Evolutionary conservation across 768 basidiomycete species (phyloP).

Genomic region (Leccinum rimulosum): DNA sequence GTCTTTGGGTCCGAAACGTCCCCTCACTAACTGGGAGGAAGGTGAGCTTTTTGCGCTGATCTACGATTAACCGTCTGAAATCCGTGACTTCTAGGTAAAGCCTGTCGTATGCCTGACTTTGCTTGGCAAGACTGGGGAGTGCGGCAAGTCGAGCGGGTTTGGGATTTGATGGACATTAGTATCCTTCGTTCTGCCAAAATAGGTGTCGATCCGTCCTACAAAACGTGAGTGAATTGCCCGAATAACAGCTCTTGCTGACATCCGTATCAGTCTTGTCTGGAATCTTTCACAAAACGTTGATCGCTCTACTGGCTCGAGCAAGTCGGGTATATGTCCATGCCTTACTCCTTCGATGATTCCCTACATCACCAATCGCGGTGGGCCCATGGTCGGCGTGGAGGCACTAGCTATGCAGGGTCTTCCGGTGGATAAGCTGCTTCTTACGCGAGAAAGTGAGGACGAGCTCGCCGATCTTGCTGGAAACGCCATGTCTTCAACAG

Average conservation of each 20-base stretch:
- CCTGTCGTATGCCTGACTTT: constrained; percentile 82
- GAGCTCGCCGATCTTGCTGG: constrained; percentile 93
- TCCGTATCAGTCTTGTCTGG: constrained; percentile 71
- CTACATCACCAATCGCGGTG: constrained; percentile 92
- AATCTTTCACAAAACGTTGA: constrained; percentile 97
- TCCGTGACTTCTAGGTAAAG: constrained; percentile 51
- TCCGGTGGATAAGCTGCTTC: constrained; percentile 85
- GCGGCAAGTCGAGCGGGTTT: constrained; percentile 91
- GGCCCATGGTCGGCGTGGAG: constrained; percentile 92
- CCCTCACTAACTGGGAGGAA: constrained; percentile 92
- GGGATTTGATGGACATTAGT: constrained; percentile 94
- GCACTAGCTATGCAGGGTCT: constrained; percentile 93
- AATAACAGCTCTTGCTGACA: constrained; percentile 1
- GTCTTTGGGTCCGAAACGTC: constrained; percentile 74
- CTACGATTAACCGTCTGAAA: not conserved
- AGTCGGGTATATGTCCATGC: constrained; percentile 86
- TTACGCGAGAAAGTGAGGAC: constrained; percentile 92
- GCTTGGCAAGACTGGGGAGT: constrained; percentile 94
- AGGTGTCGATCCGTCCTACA: constrained; percentile 83
- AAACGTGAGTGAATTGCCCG: constrained; percentile 60
- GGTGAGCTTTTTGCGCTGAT: constrained; percentile 41
- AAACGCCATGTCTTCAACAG: constrained; percentile 97
- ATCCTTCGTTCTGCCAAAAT: constrained; percentile 75
- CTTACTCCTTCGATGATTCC: constrained; percentile 97
- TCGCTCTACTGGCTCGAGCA: constrained; percentile 77